These are phyloP conservation scores for Fusarium pilosicola DNA, from an alignment of 2,329 filamentous ascomycete genomes.

Conservation along the genomic window DNA sequence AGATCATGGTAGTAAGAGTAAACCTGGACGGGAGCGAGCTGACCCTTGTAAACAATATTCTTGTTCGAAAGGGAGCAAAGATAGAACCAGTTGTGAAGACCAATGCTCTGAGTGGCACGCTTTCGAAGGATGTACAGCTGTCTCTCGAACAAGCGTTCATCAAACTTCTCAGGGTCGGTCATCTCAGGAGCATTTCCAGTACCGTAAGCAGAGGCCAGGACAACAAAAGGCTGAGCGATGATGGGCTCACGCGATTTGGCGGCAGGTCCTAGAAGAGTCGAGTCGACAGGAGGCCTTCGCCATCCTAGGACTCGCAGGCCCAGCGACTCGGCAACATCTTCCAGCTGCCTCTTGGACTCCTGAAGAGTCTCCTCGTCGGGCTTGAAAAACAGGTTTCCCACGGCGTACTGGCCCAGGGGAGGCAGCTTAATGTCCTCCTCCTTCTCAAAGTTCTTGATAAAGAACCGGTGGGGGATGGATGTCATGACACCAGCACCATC, in stretches of 20 bases:
- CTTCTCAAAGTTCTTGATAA: conserved; percentile 96
- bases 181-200: conserved; percentile 79
- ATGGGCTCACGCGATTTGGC: conserved; percentile 93
- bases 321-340: conserved; percentile 89
- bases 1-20: conserved; percentile 99
- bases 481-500: conserved; percentile 99
- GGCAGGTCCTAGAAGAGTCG: conserved; percentile 89
- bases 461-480: conserved; percentile 97
- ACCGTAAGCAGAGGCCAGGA: conserved; percentile 86
- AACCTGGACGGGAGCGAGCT: conserved; percentile 92
- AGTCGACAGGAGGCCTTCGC: conserved; percentile 95
- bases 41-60: conserved; percentile 99
- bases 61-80: conserved; percentile 96
- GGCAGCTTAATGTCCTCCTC: conserved; percentile 90
- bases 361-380: conserved; percentile 89
- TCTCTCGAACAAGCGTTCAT: conserved; percentile 87
- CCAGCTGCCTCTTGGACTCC: conserved; percentile 91
- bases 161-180: conserved; percentile 82
- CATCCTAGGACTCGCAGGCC: conserved; percentile 93
- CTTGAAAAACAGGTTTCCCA: conserved; percentile 98
- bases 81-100: conserved; percentile 98
- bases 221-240: conserved; percentile 95
- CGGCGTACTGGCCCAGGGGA: conserved; percentile 90
- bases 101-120: conserved; percentile 92
- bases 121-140: conserved; percentile 96